Conservation (phyloP, 768 basidiomycete species). For the Suillus sp. region DNA sequence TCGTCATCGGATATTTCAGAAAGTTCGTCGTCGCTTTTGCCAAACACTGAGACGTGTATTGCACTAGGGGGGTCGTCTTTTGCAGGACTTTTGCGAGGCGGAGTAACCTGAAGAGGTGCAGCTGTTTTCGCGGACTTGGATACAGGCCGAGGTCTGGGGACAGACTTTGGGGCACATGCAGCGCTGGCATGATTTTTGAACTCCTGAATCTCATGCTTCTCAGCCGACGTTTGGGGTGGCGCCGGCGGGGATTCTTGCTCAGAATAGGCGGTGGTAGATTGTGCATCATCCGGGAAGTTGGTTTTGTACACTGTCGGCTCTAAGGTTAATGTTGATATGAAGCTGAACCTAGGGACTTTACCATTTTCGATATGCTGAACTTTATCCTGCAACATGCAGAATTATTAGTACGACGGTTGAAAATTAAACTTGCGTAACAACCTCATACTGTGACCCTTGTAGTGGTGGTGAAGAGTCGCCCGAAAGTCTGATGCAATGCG, state of each 20-base stretch:
- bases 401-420: neutral
- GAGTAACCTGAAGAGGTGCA: neutral
- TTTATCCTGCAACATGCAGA: conserved; percentile 23
- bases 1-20: conserved; percentile 39
- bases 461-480: conserved; percentile 25
- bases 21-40: conserved; percentile 25
- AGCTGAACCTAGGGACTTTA: conserved; percentile 5
- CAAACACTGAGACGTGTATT: conserved; percentile 21
- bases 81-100: neutral
- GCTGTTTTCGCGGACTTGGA: neutral
- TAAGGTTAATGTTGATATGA: neutral
- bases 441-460: conserved; percentile 32
- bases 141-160: conserved; percentile 2
- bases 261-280: neutral
- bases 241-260: neutral
- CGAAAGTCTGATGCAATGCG: conserved; percentile 27
- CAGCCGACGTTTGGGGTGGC: neutral
- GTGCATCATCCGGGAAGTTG: conserved; percentile 2
- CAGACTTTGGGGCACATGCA: neutral
- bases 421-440: neutral
- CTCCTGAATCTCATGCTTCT: neutral
- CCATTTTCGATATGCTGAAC: conserved; percentile 34
- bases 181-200: neutral
- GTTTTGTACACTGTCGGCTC: conserved; percentile 31
- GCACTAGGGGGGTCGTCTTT: neutral